Evolutionary conservation across 2,329 filamentous ascomycete species (phyloP), one percentile per base, ranked within the genome.

Genomic region (Elsinoe fawcettii): DNA sequence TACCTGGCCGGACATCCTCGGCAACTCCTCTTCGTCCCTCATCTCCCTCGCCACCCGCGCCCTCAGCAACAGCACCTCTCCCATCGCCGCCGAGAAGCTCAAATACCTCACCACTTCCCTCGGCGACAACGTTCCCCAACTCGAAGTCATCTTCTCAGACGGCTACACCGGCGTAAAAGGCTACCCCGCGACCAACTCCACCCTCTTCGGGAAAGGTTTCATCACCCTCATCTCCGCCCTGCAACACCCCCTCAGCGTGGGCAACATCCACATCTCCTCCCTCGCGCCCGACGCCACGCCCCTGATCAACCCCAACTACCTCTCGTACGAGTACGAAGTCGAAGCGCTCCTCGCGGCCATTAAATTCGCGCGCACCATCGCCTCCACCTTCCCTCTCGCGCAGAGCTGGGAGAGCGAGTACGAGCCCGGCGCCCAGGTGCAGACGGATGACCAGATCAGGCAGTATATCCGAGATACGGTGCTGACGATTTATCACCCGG

Each of bases 71-170:
- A 64, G 66, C 5, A 64, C 61, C 3, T 68, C 67, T 32, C 64
- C 66, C 36, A 65, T 72, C 9, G 69, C 73, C 55, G 59, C 66
- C 60, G 72, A 72, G 58, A 76, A 76, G 62, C 60, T 77, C 1
- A 62, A 70, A 5, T 69, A 74, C 58, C 65, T 79, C 43, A 63
- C 65, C 14, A 58, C 60, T 3, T 20, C 49, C 9, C 32, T 53
- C 6, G 49, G 49, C 32, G 49, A 53, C 20, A 58, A 60, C n/a
- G 67, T 75, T 6, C 72, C 74, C 0, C 71, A 75, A 58, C 61
- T 74, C 1, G 74, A 76, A 62, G 60, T 75, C 34, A 73, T 76
- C 58, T 74, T 77, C 61, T 73, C 72, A 0, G 74, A 77, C 59
- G 73, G 73, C 2, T 77, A 75, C 63, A 73, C 72, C 0, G 75